Evolutionary conservation across 2,329 filamentous ascomycete species (phyloP), one percentile per base, ranked within the genome.

Genomic region (Colletotrichum sp.): DNA sequence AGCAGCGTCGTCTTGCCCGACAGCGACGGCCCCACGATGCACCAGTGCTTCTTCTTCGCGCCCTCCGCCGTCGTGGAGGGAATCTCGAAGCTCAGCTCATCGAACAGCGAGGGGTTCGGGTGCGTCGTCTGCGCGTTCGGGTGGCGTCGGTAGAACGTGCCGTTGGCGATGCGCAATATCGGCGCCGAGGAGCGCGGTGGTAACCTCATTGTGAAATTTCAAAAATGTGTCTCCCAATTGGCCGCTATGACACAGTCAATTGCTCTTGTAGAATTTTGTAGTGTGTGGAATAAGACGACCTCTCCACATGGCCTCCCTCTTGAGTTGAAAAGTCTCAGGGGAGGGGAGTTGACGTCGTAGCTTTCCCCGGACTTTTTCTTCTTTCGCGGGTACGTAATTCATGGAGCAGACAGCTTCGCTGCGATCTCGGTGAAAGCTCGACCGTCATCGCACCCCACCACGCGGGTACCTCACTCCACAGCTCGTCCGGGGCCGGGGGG

Each of bases 1-100:
- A 98, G 88, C 72, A 99, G 93, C 0, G 94, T 94, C 1, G 96
- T 98, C 82, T 96, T 95, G 1, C 94, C 94, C 2, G 93, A 91
- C 2, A 94, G 91, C 0, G 94, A 96, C 0, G 95, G 92, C 0
- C 95, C 96, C 30, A 98, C 88, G 52, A 99, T 88, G 52, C 95
- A 94, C 96, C 96, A 98, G 82, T 95, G 91, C 79, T 94, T 90
- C 16, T 85, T 90, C 15, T 85, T 83, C 6, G 82, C 82, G 5
- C 34, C 63, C 0, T 85, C 79, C 8, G 88, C 82, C 52, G 87
- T 84, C 7, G 44, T 13, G 11, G 93, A 92, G 0, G 93, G 91
- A 1, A 98, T 86, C 52, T 90, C 89, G 81, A 98, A 95, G 71
- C 84, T 91, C 79, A 98, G 83, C 70, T 92, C 87, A 6, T 90